phyloP scores from a whole-genome alignment of 768 basidiomycete genomes.

The Mycena epipterygia region DNA sequence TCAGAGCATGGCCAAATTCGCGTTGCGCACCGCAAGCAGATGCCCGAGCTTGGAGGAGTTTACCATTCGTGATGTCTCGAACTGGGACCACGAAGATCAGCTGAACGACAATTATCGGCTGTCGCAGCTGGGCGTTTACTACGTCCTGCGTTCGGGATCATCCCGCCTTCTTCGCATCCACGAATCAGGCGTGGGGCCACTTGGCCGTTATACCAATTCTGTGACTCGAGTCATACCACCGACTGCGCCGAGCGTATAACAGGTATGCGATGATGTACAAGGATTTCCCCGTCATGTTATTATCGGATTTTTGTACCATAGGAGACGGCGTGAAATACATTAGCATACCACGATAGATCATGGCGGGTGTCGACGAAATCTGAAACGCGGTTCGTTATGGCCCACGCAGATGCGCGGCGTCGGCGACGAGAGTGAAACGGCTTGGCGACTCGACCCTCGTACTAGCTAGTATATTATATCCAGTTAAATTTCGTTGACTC shows the following conservation, averaged over 20 bases:
- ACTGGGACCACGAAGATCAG: conserved; percentile 39
- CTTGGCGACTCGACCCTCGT: too few relatives aligned
- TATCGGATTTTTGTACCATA: background rate
- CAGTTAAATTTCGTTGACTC: too few relatives aligned
- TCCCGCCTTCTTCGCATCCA: conserved; percentile 4
- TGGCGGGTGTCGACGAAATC: too few relatives aligned
- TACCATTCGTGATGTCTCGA: conserved; percentile 30
- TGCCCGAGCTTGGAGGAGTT: conserved; percentile 34
- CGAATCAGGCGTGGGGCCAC: background rate
- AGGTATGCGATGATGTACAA: background rate
- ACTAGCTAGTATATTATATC: too few relatives aligned
- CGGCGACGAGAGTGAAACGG: too few relatives aligned
- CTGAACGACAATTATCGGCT: conserved; percentile 29
- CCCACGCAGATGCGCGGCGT: too few relatives aligned
- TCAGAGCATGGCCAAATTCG: conserved; percentile 19
- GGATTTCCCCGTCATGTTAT: too few relatives aligned
- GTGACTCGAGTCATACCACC: background rate
- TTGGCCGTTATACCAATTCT: background rate
- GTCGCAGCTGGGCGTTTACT: conserved; percentile 3
- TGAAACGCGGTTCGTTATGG: too few relatives aligned
- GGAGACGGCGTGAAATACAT: too few relatives aligned
- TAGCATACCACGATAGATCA: too few relatives aligned
- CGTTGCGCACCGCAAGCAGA: conserved; percentile 29
- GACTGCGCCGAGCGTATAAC: background rate
- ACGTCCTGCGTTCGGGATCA: background rate